Conservation (phyloP, 1,139 yeast genomes). For the Blastobotrys elegans region DNA sequence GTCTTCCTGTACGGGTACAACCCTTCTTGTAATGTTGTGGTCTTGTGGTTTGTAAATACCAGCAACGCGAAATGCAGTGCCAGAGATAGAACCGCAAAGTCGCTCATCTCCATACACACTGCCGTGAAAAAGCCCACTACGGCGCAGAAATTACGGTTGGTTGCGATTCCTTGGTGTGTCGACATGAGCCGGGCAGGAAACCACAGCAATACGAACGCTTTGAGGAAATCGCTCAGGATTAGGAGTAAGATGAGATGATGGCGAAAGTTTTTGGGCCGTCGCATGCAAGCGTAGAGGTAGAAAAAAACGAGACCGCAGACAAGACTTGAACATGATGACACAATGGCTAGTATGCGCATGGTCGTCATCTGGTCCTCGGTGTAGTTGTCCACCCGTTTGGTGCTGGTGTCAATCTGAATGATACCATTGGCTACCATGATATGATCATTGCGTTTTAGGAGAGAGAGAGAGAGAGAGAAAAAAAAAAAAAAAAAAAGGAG, state of each 20-base stretch:
- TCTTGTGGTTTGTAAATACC: conserved; percentile 43
- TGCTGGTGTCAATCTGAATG: not conserved
- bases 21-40: conserved; percentile 50
- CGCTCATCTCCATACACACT: conserved; percentile 80
- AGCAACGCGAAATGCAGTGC: conserved; percentile 78
- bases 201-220: conserved; percentile 63
- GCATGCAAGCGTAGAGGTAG: conserved; percentile 32
- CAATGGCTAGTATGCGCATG: conserved; percentile 28
- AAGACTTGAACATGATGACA: conserved; percentile 31
- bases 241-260: conserved; percentile 56
- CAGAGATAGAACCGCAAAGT: conserved; percentile 73
- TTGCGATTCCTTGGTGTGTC: conserved; percentile 44
- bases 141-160: conserved; percentile 47
- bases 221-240: conserved; percentile 65
- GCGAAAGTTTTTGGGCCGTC: conserved; percentile 27
- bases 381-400: conserved; percentile 23
- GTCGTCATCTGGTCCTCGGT: conserved; percentile 25
- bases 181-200: conserved; percentile 63
- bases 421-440: not conserved
- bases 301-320: conserved; percentile 32
- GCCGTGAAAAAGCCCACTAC: conserved; percentile 85
- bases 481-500: not conserved
- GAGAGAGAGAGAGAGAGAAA: not conserved
- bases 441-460: too few relatives aligned
- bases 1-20: conserved; percentile 54